Conservation (phyloP, 331 rosid genomes). For the Saraca asoca region DNA sequence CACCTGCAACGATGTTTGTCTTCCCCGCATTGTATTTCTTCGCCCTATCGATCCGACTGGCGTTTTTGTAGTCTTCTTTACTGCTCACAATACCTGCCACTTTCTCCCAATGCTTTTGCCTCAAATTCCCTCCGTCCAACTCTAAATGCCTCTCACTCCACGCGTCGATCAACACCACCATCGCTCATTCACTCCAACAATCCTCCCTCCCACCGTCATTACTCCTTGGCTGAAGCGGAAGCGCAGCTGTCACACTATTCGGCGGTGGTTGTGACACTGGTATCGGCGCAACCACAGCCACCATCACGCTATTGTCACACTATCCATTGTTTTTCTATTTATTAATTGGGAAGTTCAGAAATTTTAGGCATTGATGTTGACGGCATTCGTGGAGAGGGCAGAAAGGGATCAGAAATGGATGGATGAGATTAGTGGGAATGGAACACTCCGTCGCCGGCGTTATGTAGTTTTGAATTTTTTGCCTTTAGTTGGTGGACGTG, state of each 20-base stretch:
- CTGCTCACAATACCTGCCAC: slow-evolving; percentile 87
- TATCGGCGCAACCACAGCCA: slow-evolving; percentile 68
- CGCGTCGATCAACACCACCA: slow-evolving; percentile 89
- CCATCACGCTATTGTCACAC: slow-evolving; percentile 67
- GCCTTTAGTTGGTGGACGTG: slow-evolving; percentile 8
- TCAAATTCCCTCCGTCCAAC: slow-evolving; percentile 91
- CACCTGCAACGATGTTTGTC: slow-evolving; percentile 63
- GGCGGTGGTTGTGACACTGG: slow-evolving; percentile 31
- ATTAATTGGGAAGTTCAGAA: not conserved
- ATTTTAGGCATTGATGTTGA: not conserved
- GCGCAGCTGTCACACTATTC: slow-evolving; percentile 58
- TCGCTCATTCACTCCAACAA: slow-evolving; percentile 97
- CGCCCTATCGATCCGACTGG: slow-evolving; percentile 94
- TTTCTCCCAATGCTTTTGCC: slow-evolving; percentile 97
- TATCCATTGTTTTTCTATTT: not conserved
- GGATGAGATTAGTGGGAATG: not conserved
- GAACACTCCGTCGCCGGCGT: slow-evolving; percentile 26
- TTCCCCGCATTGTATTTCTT: slow-evolving; percentile 93
- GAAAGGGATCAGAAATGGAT: slow-evolving; percentile 29
- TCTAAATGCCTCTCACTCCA: slow-evolving; percentile 97
- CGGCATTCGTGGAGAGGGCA: not conserved
- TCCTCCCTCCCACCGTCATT: slow-evolving; percentile 80
- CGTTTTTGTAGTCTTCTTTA: slow-evolving; percentile 68
- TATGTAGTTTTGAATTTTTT: not conserved
- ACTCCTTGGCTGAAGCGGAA: slow-evolving; percentile 55